Conservation (phyloP, 2,329 filamentous ascomycete species). For the Hansfordia pulvinata region DNA sequence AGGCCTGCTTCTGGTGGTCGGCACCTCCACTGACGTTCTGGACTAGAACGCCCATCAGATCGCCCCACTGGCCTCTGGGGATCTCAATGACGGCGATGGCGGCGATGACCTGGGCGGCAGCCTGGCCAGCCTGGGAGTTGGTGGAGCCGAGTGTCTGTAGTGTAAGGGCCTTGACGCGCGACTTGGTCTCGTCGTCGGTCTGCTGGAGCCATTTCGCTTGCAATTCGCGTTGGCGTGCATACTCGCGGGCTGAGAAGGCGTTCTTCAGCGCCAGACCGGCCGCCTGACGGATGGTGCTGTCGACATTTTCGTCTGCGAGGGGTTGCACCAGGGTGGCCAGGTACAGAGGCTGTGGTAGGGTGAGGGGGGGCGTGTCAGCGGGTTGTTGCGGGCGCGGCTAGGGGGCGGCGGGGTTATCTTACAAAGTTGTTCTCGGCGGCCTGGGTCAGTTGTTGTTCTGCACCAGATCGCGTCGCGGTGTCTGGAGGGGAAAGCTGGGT, state of each 20-base stretch:
- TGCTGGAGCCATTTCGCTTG: slow-evolving; percentile 87
- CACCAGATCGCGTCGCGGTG: slow-evolving; percentile 75
- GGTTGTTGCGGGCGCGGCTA: background rate
- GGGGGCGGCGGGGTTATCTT: slow-evolving; percentile 21
- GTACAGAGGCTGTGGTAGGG: slow-evolving; percentile 66
- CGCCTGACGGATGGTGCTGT: slow-evolving; percentile 77
- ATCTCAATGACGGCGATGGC: slow-evolving; percentile 92
- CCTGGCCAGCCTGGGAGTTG: slow-evolving; percentile 73
- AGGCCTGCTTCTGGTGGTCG: slow-evolving; percentile 86
- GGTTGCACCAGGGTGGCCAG: slow-evolving; percentile 85
- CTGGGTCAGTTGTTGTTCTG: slow-evolving; percentile 86
- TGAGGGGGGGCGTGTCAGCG: slow-evolving; percentile 4
- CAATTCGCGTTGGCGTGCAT: slow-evolving; percentile 71
- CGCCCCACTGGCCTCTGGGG: slow-evolving; percentile 82
- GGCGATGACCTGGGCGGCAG: slow-evolving; percentile 88
- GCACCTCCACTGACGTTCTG: slow-evolving; percentile 82
- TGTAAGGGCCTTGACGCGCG: slow-evolving; percentile 77
- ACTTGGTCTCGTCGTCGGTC: slow-evolving; percentile 71
- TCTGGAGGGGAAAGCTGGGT: slow-evolving; percentile 49
- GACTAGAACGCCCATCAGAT: slow-evolving; percentile 79
- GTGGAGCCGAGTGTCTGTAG: slow-evolving; percentile 72
- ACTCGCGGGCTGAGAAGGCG: slow-evolving; percentile 90
- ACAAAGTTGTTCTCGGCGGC: slow-evolving; percentile 95
- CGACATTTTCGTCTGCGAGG: slow-evolving; percentile 78
- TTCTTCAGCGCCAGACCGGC: slow-evolving; percentile 97